A percentile compares a stretch with the other conserved stretches of the same genome.
Evolutionary conservation across 257 asterid genomes (phyloP).

Genomic region (Echium plantagineum): DNA sequence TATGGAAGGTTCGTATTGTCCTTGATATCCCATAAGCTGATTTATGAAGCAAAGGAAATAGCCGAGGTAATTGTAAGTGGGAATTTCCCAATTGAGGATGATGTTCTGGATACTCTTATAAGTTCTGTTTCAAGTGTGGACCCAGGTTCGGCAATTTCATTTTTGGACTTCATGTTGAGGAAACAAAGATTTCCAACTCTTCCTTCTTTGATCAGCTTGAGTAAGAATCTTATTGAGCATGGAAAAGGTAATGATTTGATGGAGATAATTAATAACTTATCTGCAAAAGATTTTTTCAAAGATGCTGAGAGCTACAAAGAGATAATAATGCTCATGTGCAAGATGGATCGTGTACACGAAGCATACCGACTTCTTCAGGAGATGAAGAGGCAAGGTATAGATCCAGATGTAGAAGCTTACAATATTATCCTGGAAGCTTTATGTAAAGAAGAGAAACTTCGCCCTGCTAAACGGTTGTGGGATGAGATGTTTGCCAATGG

Average conservation of each 20-base stretch:
- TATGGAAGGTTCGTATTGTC: slow-evolving; percentile 45
- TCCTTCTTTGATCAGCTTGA: slow-evolving; percentile 44
- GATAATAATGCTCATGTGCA: slow-evolving; percentile 60
- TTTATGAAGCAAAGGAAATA: slow-evolving; percentile 55
- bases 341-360: slow-evolving; percentile 55
- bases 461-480: slow-evolving; percentile 86
- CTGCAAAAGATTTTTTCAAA: slow-evolving; percentile 37
- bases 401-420: slow-evolving; percentile 50
- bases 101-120: slow-evolving; percentile 56
- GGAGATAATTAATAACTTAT: slow-evolving; percentile 41
- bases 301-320: slow-evolving; percentile 47
- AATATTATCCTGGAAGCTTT: slow-evolving; percentile 76
- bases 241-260: slow-evolving; percentile 46
- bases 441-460: slow-evolving; percentile 65
- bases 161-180: slow-evolving; percentile 59
- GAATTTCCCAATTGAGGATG: slow-evolving; percentile 66
- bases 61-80: slow-evolving; percentile 70
- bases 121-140: slow-evolving; percentile 60
- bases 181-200: slow-evolving; percentile 46
- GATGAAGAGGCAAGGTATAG: slow-evolving; percentile 67
- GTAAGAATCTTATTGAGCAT: slow-evolving; percentile 58
- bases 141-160: slow-evolving; percentile 43
- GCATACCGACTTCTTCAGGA: slow-evolving; percentile 61
- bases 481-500: slow-evolving; percentile 91
- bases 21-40: slow-evolving; percentile 49